Evolutionary conservation across 2,329 filamentous ascomycete species (phyloP).

Genomic region (Phaeophleospora eucalypticola): DNA sequence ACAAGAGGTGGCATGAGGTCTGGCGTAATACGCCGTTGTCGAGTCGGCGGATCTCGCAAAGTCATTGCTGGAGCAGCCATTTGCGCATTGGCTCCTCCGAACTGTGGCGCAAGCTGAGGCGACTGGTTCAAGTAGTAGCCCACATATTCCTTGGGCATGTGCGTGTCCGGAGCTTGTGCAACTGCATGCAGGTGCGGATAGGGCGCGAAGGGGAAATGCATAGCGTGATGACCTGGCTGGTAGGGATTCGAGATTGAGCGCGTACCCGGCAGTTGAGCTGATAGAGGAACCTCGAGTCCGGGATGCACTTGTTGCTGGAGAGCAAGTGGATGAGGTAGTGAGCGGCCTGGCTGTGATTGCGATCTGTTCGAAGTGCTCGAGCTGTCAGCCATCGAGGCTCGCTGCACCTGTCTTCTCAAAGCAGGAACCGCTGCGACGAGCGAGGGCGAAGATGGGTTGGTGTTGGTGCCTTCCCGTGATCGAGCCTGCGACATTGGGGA

Average conservation of each 20-base stretch:
- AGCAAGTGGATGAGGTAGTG: constrained; percentile 37
- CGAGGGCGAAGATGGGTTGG: constrained; percentile 49
- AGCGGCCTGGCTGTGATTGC: constrained; percentile 48
- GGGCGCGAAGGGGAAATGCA: constrained; percentile 23
- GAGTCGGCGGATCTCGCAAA: constrained; percentile 37
- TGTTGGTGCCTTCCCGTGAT: constrained; percentile 42
- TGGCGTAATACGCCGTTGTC: constrained; percentile 40
- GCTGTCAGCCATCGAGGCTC: constrained; percentile 43
- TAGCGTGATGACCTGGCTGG: constrained; percentile 20
- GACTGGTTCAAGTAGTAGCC: constrained; percentile 48
- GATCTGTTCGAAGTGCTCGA: constrained; percentile 40
- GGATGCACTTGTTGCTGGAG: constrained; percentile 36
- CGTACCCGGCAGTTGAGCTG: constrained; percentile 31
- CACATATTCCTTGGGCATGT: constrained; percentile 48
- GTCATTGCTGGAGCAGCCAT: constrained; percentile 36
- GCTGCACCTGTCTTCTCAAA: constrained; percentile 36
- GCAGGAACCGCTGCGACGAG: constrained; percentile 41
- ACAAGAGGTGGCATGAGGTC: constrained; percentile 36
- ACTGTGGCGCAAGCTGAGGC: constrained; percentile 35
- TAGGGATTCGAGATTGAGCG: constrained; percentile 26
- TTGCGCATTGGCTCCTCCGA: constrained; percentile 20
- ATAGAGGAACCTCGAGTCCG: constrained; percentile 37
- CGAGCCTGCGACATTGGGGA: constrained; percentile 36
- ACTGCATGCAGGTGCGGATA: constrained; percentile 19
- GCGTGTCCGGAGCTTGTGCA: constrained; percentile 27